Conservation (phyloP, 2,329 filamentous ascomycete species). For the Colletotrichum costaricense region DNA sequence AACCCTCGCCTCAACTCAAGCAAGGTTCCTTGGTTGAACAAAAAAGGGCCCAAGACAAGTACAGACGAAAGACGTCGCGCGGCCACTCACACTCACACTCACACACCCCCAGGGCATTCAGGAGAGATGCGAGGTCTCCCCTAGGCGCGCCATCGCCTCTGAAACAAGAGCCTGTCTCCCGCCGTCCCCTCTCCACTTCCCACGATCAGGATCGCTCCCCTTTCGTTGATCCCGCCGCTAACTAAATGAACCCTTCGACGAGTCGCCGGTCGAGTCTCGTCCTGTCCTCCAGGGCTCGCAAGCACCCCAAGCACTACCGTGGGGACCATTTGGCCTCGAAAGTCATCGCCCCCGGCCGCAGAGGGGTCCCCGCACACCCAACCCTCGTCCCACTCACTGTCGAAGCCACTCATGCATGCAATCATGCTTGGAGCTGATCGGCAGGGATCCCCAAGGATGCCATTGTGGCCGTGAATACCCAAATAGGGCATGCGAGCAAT, state of each 20-base stretch:
- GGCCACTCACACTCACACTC: neutral
- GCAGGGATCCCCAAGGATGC: conserved; percentile 32
- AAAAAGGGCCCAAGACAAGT: conserved; percentile 2
- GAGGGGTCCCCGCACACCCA: conserved; percentile 9
- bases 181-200: conserved; percentile 21
- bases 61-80: conserved; percentile 32
- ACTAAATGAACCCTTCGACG: conserved; percentile 4
- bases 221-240: conserved; percentile 29
- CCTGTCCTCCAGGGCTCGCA: neutral
- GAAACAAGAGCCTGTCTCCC: conserved; percentile 35
- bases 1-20: neutral
- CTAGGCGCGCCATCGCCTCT: conserved; percentile 27
- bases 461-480: conserved; percentile 10
- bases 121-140: conserved; percentile 24
- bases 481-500: conserved; percentile 20
- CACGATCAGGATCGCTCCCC: conserved; percentile 27
- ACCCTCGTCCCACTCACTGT: conserved; percentile 30
- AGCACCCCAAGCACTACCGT: neutral
- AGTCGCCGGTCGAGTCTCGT: conserved; percentile 15
- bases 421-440: conserved; percentile 33
- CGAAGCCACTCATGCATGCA: conserved; percentile 34
- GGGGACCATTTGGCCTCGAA: neutral
- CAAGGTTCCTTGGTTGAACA: neutral
- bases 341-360: neutral
- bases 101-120: neutral